A percentile compares a stretch with the other conserved stretches of the same genome.
phyloP scores from a whole-genome alignment of 2,329 filamentous ascomycete genomes.

The Scedosporium dehoogii region DNA sequence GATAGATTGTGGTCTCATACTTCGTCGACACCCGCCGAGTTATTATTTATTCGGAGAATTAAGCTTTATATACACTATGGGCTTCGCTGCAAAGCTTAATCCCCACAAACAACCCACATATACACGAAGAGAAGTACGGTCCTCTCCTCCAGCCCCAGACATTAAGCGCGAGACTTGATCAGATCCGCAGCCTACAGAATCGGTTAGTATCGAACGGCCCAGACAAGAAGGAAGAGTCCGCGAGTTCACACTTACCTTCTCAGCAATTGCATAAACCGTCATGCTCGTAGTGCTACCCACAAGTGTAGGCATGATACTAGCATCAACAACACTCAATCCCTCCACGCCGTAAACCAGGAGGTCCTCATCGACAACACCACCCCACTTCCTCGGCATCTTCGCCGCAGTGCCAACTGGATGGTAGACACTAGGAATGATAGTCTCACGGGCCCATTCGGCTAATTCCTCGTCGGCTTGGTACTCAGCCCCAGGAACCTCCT shows the following conservation, averaged over 20 bases:
- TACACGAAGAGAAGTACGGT: background rate
- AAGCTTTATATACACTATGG: too few relatives aligned
- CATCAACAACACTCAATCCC: constrained; percentile 35
- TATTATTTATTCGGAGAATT: too few relatives aligned
- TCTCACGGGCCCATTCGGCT: constrained; percentile 12
- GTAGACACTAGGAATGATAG: constrained; percentile 8
- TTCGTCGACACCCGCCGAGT: too few relatives aligned
- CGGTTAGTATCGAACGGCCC: background rate
- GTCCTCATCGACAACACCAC: constrained; percentile 18
- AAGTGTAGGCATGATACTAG: constrained; percentile 33
- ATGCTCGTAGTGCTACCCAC: constrained; percentile 24
- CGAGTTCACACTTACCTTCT: constrained; percentile 20
- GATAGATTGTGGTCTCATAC: too few relatives aligned
- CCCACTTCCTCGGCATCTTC: constrained; percentile 18
- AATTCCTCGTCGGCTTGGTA: constrained; percentile 13
- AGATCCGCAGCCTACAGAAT: background rate
- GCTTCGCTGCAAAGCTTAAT: too few relatives aligned
- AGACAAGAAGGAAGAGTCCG: background rate
- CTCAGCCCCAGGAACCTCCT: constrained; percentile 12
- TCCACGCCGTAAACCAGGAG: constrained; percentile 21
- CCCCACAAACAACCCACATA: background rate
- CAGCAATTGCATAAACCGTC: constrained; percentile 20
- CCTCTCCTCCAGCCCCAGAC: background rate
- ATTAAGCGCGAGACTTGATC: background rate
- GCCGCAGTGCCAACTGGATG: constrained; percentile 18